phyloP scores from a whole-genome alignment of 148 eudicot genomes.

The Cornus kousa region DNA sequence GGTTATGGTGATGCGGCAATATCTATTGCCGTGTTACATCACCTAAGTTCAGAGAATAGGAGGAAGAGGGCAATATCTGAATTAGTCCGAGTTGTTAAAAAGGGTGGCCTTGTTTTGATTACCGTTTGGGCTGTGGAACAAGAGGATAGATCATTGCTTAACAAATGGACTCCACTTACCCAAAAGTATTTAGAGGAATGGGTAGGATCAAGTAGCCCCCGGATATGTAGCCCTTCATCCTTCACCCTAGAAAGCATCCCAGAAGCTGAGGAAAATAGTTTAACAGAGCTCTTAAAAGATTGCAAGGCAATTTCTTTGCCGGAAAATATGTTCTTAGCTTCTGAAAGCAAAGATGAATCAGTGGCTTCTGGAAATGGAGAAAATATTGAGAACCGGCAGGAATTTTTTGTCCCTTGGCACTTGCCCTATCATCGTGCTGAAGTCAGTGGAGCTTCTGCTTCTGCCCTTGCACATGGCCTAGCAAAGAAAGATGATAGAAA shows the following conservation, averaged over 20 bases:
- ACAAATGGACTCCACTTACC: conserved; percentile 90
- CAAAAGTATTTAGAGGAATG: conserved; percentile 82
- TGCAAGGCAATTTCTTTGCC: conserved; percentile 22
- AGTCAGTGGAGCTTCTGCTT: conserved; percentile 80
- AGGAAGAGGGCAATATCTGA: conserved; percentile 88
- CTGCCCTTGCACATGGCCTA: conserved; percentile 74
- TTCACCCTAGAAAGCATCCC: conserved; percentile 69
- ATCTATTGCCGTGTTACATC: conserved; percentile 95
- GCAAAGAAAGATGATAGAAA: conserved; percentile 93
- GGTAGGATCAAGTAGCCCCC: conserved; percentile 84
- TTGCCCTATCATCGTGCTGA: conserved; percentile 98
- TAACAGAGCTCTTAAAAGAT: conserved; percentile 21
- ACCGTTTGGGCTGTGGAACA: conserved; percentile 99
- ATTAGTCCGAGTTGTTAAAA: conserved; percentile 81
- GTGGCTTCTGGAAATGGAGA: conserved; percentile 18
- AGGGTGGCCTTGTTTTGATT: conserved; percentile 76
- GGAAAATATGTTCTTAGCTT: conserved; percentile 13
- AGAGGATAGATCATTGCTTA: conserved; percentile 67
- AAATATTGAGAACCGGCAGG: conserved; percentile 52
- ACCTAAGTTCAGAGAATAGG: conserved; percentile 73
- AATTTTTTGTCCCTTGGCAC: conserved; percentile 98
- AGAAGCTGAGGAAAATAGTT: conserved; percentile 57
- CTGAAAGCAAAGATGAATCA: conserved; percentile 20
- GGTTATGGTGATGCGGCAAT: conserved; percentile 91
- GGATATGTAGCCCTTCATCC: conserved; percentile 49